Base-by-base conservation (phyloP, 352 stramenopile species). In the Peronospora farinosa region DNA sequence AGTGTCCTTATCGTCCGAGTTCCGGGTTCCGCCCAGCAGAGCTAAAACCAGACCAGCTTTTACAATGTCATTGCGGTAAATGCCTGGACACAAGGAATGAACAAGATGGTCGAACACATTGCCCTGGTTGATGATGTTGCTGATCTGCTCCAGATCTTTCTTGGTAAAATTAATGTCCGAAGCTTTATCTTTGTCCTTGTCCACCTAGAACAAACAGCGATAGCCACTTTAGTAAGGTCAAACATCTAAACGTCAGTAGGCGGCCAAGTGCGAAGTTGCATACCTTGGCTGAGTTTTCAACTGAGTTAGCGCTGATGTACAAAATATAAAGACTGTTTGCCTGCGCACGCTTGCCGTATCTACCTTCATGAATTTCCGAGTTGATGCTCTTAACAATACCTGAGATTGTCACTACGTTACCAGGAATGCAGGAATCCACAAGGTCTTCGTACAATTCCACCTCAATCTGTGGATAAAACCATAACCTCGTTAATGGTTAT, bases 11-110 rank as follows among this genome's bases (percentile, higher is more conserved):
- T 81, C 73, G 38, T 85, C 71, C 3, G 72, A 66, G 23, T 76
- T 74, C 1, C 67, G 57, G n/a, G 95, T 97, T 5, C 96, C 96
- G 15, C 96, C 95, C 21, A 98, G 82, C 5, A 99, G 71, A 36
- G 82, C 90, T 4, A 99, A 72, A n/a, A 98, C 63, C 9, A 99
- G 78, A 0, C 96, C 96, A 7, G 82, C 82, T 71, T 99, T 99
- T n/a, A 98, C 95, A 39, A 97, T 63, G 57, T 99, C 93, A 60
- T 99, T 96, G 35, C 96, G 94, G 68, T 97, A 97, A 51, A 99
- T 99, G 10, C 75, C 75, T 11, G 96, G 96, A 61, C 93, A 98
- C 5, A 99, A 58, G 9, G 91, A 97, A 47, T 91, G 75, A 8
- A 98, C 90, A 5, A 98, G 68, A 1, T 97, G 78, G 58, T 97